Conservation (phyloP, 1,284 basidiomycete genomes). For the Vanrija sp. region DNA sequence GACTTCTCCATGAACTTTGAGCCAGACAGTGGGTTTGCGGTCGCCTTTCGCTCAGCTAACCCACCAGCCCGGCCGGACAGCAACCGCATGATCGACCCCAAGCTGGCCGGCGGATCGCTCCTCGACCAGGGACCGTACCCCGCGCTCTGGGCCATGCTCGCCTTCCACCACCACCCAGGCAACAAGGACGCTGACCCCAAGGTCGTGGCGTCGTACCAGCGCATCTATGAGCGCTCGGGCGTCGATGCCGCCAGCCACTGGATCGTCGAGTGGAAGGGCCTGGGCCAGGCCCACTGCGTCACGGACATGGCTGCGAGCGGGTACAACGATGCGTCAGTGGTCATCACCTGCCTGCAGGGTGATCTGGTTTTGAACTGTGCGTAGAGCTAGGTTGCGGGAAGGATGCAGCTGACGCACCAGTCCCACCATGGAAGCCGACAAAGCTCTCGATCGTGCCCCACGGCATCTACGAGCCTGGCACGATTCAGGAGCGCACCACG, state of each 20-base stretch:
- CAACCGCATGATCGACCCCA: slow-evolving; percentile 74
- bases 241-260: slow-evolving; percentile 77
- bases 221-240: slow-evolving; percentile 61
- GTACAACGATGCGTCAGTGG: slow-evolving; percentile 22
- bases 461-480: slow-evolving; percentile 54
- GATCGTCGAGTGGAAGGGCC: slow-evolving; percentile 62
- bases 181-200: slow-evolving; percentile 59
- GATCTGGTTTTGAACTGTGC: slow-evolving; percentile 37
- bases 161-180: slow-evolving; percentile 70
- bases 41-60: not conserved
- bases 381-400: slow-evolving; percentile 4
- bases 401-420: slow-evolving; percentile 13
- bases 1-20: slow-evolving; percentile 70
- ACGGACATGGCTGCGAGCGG: slow-evolving; percentile 33
- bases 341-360: slow-evolving; percentile 39
- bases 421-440: slow-evolving; percentile 31
- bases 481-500: slow-evolving; percentile 24
- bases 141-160: slow-evolving; percentile 73
- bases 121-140: slow-evolving; percentile 82
- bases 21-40: slow-evolving; percentile 63
- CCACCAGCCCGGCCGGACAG: slow-evolving; percentile 21
- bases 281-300: slow-evolving; percentile 32
- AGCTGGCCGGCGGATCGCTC: slow-evolving; percentile 75
- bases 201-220: slow-evolving; percentile 42
- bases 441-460: slow-evolving; percentile 50